Conservation (phyloP, 2,329 filamentous ascomycete species). For the Xylariaceae sp. region DNA sequence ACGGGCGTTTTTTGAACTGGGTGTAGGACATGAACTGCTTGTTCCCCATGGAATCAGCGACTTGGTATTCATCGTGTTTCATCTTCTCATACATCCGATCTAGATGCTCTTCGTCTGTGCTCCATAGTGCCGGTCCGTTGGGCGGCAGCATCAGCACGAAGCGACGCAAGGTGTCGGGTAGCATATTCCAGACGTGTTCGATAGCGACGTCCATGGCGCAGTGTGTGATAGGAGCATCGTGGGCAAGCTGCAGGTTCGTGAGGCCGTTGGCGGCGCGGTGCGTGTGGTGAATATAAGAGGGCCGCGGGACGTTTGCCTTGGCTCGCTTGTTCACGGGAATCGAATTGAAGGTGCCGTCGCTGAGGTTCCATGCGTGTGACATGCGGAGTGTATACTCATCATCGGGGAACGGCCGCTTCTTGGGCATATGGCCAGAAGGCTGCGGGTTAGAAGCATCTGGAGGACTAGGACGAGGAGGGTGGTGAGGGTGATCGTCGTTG, state of each 20-base stretch:
- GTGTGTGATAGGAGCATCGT: constrained; percentile 19
- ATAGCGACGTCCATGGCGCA: constrained; percentile 22
- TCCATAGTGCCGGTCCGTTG: constrained; percentile 28
- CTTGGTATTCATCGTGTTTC: background rate
- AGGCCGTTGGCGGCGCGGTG: constrained; percentile 22
- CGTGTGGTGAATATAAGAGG: constrained; percentile 12
- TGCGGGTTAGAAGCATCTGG: too few species aligned
- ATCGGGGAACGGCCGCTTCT: background rate
- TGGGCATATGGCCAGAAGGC: background rate
- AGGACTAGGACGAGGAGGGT: too few species aligned
- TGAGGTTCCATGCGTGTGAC: constrained; percentile 23
- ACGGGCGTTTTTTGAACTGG: constrained; percentile 20
- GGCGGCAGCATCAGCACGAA: constrained; percentile 15
- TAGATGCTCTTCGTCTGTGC: background rate
- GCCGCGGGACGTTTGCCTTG: constrained; percentile 24
- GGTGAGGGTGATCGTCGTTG: too few species aligned
- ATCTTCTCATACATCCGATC: constrained; percentile 18
- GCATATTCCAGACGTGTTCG: constrained; percentile 23
- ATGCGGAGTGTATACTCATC: constrained; percentile 22
- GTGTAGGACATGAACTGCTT: constrained; percentile 10
- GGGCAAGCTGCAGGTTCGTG: constrained; percentile 24
- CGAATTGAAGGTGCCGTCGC: constrained; percentile 23
- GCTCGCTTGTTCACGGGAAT: constrained; percentile 19
- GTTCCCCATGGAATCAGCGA: background rate
- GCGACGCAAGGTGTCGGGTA: constrained; percentile 12